Percentiles rank a stretch among this genome's conserved stretches.
phyloP scores from a whole-genome alignment of 106 monocot genomes.

The Xerophyta viscosa region DNA sequence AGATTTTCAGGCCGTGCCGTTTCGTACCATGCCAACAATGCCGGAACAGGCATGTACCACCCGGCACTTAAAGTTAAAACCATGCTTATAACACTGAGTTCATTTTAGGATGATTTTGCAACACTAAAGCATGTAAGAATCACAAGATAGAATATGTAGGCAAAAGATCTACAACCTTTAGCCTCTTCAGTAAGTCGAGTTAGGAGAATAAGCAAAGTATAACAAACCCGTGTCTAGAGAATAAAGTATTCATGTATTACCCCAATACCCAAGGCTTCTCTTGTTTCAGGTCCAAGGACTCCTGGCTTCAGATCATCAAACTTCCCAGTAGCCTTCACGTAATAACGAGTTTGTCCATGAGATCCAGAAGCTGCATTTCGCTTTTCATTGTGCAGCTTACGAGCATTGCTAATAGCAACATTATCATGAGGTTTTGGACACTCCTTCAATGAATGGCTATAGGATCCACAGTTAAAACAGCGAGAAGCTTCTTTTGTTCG shows the following conservation, averaged over 20 bases:
- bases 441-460: slow-evolving; percentile 84
- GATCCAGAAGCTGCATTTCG: slow-evolving; percentile 28
- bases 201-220: not conserved
- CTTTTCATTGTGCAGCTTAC: slow-evolving; percentile 61
- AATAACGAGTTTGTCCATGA: slow-evolving; percentile 59
- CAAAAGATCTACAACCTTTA: not conserved
- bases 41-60: too few relatives aligned
- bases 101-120: not conserved
- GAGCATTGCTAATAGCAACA: slow-evolving; percentile 68
- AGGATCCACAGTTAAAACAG: slow-evolving; percentile 94
- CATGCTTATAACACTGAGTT: too few relatives aligned
- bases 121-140: not conserved
- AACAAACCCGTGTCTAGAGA: not conserved
- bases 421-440: slow-evolving; percentile 80
- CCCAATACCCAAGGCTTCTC: slow-evolving; percentile 83
- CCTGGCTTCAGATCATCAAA: slow-evolving; percentile 79
- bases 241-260: slow-evolving; percentile 24
- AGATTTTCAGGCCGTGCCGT: too few relatives aligned
- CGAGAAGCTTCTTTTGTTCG: slow-evolving; percentile 56
- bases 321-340: slow-evolving; percentile 60
- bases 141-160: not conserved
- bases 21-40: too few relatives aligned
- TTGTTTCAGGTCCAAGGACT: slow-evolving; percentile 76
- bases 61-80: too few relatives aligned
- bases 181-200: too few relatives aligned